Base-by-base conservation (phyloP, 1,139 yeast genomes). In the Ogataea hybrid region DNA sequence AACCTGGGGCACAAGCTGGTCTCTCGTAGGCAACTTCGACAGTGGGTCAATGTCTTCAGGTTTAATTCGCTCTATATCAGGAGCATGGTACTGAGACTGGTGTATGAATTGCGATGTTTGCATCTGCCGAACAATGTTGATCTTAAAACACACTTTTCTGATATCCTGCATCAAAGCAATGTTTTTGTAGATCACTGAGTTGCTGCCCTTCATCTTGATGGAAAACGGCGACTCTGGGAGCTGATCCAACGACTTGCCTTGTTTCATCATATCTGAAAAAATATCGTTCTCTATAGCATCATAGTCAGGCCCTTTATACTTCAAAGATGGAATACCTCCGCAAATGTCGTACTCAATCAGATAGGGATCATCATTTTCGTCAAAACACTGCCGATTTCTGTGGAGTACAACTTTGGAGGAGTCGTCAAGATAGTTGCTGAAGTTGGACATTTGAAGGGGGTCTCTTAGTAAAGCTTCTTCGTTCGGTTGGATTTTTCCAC, bases 51-150 rank as follows among this genome's bases (percentile, higher is more conserved):
- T 65, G 59, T 90, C 97, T 10, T 71, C 63, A 48, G 87, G 94
- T 42, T 70, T 67, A 10, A 90, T 64, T 4, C 71, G 62, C 35
- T 79, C 83, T 27, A 81, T 73, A 43, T 76, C 83, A 3, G 90
- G 90, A 22, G 84, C 81, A 51, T 77, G 78, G 72, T 82, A 71
- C 54, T 83, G 89, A 0, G 88, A 75, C 44, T 81, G 83, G 59
- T 85, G 94, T 43, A 85, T 71, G 64, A 80, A 80, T 48, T 79
- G 84, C 48, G 81, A 87, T 21, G 89, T 90, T 58, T 92, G 96
- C 88, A 92, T 83, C 62, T 87, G 95, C 47, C 96, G 73, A 47
- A 94, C 85, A 39, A 90, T 69, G 3, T 95, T 83, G 23, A 94
- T 87, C 61, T 90, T 90, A 65, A 88, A 86, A 61, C 97, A 90